Evolutionary conservation across 2,329 filamentous ascomycete species (phyloP).

Genomic region (Aspergillus sp.): DNA sequence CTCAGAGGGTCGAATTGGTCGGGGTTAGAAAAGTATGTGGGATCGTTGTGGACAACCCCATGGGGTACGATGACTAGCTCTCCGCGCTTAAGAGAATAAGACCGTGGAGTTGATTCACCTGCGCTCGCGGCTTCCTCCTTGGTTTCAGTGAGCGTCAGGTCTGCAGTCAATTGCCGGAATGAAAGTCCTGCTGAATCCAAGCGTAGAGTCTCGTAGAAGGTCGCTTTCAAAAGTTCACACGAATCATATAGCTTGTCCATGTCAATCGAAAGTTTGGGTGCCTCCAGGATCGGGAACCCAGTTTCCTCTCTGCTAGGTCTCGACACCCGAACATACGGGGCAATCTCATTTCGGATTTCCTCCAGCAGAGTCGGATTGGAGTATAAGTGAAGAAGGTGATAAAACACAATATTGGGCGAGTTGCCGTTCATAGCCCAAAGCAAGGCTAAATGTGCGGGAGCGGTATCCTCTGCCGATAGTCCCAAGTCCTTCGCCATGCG

Average conservation of each 20-base stretch:
- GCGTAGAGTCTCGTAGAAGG: conserved; percentile 48
- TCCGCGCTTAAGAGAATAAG: conserved; percentile 43
- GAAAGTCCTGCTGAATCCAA: conserved; percentile 45
- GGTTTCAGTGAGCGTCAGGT: conserved; percentile 42
- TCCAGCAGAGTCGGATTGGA: conserved; percentile 41
- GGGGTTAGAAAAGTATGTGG: conserved; percentile 41
- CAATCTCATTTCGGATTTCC: conserved; percentile 48
- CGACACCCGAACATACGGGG: conserved; percentile 40
- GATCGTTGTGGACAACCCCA: conserved; percentile 45
- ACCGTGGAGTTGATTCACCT: conserved; percentile 28
- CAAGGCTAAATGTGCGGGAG: conserved; percentile 47
- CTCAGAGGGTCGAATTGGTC: conserved; percentile 45
- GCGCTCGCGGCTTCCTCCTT: conserved; percentile 35
- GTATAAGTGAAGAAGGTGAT: conserved; percentile 50
- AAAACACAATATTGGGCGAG: conserved; percentile 53
- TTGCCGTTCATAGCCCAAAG: conserved; percentile 58
- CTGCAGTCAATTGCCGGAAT: conserved; percentile 40
- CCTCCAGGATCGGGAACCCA: conserved; percentile 44
- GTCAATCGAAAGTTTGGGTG: conserved; percentile 44
- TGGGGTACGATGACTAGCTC: conserved; percentile 47
- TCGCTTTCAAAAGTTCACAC: conserved; percentile 49
- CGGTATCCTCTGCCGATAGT: conserved; percentile 39
- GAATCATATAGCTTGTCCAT: conserved; percentile 40
- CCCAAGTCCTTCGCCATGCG: conserved; percentile 39
- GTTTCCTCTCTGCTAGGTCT: conserved; percentile 38